A percentile compares a stretch with the other conserved stretches of the same genome.
Conservation (phyloP, 2,329 filamentous ascomycete genomes). For the Hysterium pulicare region DNA sequence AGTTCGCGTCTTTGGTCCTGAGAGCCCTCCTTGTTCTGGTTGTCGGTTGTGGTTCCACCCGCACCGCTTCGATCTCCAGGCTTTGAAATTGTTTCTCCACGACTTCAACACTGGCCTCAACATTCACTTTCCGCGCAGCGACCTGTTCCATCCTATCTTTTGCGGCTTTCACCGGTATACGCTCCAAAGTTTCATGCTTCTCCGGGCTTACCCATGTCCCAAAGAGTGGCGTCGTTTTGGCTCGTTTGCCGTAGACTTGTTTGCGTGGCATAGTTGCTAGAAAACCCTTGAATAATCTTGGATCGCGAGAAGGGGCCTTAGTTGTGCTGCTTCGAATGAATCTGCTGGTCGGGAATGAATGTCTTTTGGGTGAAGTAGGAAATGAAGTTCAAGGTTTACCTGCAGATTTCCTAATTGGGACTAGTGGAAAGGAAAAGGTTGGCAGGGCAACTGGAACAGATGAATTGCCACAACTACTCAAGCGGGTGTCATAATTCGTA, state of each 20-base stretch:
- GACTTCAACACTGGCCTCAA: conserved; percentile 5
- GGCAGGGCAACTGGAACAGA: conserved; percentile 10
- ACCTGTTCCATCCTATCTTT: not conserved
- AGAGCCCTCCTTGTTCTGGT: conserved; percentile 3
- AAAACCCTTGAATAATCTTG: not conserved
- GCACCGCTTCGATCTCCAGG: not conserved
- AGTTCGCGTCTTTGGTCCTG: conserved; percentile 5
- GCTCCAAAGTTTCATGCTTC: too few species aligned
- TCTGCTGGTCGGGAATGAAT: not conserved
- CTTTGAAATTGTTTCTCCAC: conserved; percentile 6
- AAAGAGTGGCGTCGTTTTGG: conserved; percentile 10
- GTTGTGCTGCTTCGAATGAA: too few species aligned
- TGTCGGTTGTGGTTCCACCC: not conserved
- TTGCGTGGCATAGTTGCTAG: conserved; percentile 28
- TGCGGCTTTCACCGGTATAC: not conserved
- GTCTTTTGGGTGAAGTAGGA: conserved; percentile 1
- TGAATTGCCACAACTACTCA: too few species aligned
- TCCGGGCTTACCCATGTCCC: conserved; percentile 23
- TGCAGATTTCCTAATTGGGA: conserved; percentile 5
- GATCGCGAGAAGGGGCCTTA: not conserved
- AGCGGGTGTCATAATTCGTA: too few species aligned
- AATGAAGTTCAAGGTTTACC: conserved; percentile 6
- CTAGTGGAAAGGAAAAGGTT: conserved; percentile 8
- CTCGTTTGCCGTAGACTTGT: conserved; percentile 40
- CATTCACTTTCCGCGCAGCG: conserved; percentile 4